These are phyloP conservation scores for Blastomyces parvus DNA, from an alignment of 2,329 filamentous ascomycete species.

Conservation along the genomic window DNA sequence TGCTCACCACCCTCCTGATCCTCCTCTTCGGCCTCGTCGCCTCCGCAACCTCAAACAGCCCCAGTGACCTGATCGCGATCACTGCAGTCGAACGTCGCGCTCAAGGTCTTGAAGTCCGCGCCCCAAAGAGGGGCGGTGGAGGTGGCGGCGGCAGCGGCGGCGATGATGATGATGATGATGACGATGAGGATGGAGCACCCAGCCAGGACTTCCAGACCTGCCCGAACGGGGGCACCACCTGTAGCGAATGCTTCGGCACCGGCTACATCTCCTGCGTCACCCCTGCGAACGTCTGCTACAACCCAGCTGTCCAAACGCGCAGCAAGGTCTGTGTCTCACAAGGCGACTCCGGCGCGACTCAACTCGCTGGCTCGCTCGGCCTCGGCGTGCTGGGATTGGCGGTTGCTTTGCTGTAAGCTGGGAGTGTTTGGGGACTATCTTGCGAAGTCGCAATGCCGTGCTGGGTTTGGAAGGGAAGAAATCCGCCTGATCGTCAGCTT, in stretches of 20 bases:
- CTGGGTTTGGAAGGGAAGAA: neutral
- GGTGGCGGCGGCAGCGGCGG: neutral
- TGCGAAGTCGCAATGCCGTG: neutral
- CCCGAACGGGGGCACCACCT: neutral
- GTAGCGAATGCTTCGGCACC: constrained; percentile 2
- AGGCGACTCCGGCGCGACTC: neutral
- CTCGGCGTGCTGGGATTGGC: constrained; percentile 2
- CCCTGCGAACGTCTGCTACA: constrained; percentile 1
- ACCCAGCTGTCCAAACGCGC: neutral
- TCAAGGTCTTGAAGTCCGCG: neutral
- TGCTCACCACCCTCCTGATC: constrained; percentile 1
- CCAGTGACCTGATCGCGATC: neutral
- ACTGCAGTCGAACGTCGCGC: neutral
- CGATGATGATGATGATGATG: neutral
- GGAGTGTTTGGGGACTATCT: neutral
- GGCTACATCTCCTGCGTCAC: constrained; percentile 3
- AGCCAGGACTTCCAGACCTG: neutral
- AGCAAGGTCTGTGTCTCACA: neutral
- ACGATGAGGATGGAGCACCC: neutral
- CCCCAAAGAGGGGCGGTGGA: neutral
- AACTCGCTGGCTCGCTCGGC: neutral
- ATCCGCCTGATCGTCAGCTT: neutral
- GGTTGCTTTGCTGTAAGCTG: neutral
- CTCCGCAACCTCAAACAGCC: neutral
- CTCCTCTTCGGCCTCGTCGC: neutral